These are phyloP conservation scores for Astrothelium macrocarpum DNA, from an alignment of 495 filamentous ascomycete species.

Conservation along the genomic window DNA sequence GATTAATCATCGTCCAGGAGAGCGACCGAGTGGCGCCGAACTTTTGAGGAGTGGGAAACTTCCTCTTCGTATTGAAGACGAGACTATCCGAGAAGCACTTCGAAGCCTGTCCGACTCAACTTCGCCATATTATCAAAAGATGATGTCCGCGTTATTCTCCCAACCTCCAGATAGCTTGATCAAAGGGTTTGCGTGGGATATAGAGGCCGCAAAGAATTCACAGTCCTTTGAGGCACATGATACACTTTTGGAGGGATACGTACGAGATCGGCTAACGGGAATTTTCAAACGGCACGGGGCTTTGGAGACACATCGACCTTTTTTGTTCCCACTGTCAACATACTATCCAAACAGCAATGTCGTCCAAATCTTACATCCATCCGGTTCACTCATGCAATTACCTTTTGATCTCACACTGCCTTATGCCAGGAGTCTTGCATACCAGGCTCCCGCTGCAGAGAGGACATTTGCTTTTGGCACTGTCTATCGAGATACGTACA, in stretches of 20 bases:
- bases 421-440: constrained; percentile 75
- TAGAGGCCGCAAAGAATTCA: constrained; percentile 38
- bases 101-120: constrained; percentile 68
- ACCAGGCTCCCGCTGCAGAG: constrained; percentile 53
- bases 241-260: constrained; percentile 59
- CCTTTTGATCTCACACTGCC: constrained; percentile 89
- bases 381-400: constrained; percentile 76
- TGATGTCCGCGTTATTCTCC: constrained; percentile 74
- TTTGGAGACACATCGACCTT: constrained; percentile 63
- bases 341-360: constrained; percentile 61
- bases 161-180: constrained; percentile 46
- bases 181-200: constrained; percentile 83
- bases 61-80: constrained; percentile 83
- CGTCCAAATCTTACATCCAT: constrained; percentile 69
- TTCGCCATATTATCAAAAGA: constrained; percentile 83
- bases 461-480: constrained; percentile 83
- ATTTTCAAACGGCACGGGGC: constrained; percentile 92
- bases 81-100: constrained; percentile 73
- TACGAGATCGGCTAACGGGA: constrained; percentile 62
- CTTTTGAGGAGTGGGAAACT: constrained; percentile 80
- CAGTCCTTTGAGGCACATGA: constrained; percentile 49
- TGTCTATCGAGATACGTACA: constrained; percentile 72
- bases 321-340: constrained; percentile 69
- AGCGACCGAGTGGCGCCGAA: constrained; percentile 76
- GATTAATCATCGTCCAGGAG: constrained; percentile 66